phyloP scores from a whole-genome alignment of 2,329 filamentous ascomycete species.

The Pseudogymnoascus sp. region DNA sequence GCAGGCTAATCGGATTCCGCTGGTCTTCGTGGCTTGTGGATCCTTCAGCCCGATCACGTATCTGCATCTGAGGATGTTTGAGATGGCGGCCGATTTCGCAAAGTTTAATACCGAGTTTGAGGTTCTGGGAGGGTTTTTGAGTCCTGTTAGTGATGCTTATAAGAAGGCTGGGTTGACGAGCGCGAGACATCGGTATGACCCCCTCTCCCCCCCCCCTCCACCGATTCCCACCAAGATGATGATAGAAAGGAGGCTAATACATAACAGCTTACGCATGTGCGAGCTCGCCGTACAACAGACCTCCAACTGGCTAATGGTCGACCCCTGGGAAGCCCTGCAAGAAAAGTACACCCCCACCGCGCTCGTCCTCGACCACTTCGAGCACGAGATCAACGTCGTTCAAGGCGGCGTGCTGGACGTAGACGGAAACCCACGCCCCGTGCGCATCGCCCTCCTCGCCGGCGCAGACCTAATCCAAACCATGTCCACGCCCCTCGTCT shows the following conservation, averaged over 20 bases:
- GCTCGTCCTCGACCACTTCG: constrained; percentile 81
- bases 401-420: constrained; percentile 62
- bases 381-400: constrained; percentile 77
- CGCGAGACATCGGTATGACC: constrained; percentile 53
- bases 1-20: constrained; percentile 47
- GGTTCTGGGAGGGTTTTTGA: constrained; percentile 76
- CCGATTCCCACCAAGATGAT: constrained; percentile 30
- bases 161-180: constrained; percentile 73
- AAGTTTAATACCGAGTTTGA: constrained; percentile 71
- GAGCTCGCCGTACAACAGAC: constrained; percentile 63
- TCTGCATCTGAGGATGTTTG: constrained; percentile 77
- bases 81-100: constrained; percentile 74
- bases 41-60: constrained; percentile 69
- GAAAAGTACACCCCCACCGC: constrained; percentile 82
- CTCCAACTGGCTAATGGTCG: constrained; percentile 74
- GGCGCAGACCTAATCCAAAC: constrained; percentile 69
- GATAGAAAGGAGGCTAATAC: too few relatives aligned
- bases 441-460: constrained; percentile 69
- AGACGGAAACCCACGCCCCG: constrained; percentile 55
- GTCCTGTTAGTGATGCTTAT: constrained; percentile 54
- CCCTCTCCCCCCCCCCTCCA: neutral
- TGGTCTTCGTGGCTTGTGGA: constrained; percentile 61
- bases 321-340: constrained; percentile 82
- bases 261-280: constrained; percentile 61
- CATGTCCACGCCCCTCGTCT: constrained; percentile 62